Evolutionary conservation across 164 flowering plant genomes (phyloP), one percentile per base, ranked within the genome.

Genomic region (Chimonanthus salicifolius): DNA sequence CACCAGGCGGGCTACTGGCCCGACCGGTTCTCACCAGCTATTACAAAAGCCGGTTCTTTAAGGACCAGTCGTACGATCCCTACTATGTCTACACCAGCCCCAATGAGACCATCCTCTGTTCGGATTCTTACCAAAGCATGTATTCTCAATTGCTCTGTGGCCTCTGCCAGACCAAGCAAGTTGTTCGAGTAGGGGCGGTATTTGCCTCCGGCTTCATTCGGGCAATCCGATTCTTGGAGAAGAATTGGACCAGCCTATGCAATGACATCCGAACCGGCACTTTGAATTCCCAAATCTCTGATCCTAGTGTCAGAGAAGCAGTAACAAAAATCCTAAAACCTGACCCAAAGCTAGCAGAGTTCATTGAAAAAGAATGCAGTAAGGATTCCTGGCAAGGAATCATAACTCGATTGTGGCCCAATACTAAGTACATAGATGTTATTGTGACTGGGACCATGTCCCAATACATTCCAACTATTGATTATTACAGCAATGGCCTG

Each of bases 391-490:
- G 99, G 99, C 78, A 86, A 73, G 98, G 99, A 83, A 93, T 95
- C 60, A 93, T 95, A 16, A 89, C 91, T 0, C 81, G 97, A 83
- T 64, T 95, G 9, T 95, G 99, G 99, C 98, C 98, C 67, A 92
- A 92, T 76, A 90, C 99, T 0, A 95, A 88, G 85, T 95, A 92
- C 77, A 86, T 95, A 51, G 97, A 95, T 79, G 98, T 95, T 47
- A 95, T 92, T 48, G 97, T 92, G 73, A 95, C 99, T 0, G 99
- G 99, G 63, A 90, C 99, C 72, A 95, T 95, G 98, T 92, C 99
- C 15, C 99, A 95, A 82, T 95, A 95, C 74, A 92, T 90, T 44
- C 93, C 97, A 1, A 92, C 89, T 1, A 89, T 95, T 5, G 96
- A 95, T 74, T 89, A 88, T 71, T 95, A 95, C 63, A 88, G 98